A percentile compares a stretch with the other conserved stretches of the same genome.
phyloP scores from a whole-genome alignment of 1,284 basidiomycete genomes.

The Ceratobasidium sp. region DNA sequence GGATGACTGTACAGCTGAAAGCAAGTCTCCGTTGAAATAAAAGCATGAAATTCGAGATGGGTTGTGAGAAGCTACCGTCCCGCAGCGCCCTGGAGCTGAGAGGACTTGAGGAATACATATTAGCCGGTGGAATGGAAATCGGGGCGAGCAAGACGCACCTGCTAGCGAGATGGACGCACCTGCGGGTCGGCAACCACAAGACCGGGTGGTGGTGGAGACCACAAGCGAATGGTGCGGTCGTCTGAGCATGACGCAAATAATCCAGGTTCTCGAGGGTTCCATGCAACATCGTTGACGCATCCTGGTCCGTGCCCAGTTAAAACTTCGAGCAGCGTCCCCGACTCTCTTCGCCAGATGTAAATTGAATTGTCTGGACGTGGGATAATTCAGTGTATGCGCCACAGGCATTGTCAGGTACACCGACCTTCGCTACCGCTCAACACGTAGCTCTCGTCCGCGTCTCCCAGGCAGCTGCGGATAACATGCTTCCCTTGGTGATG shows the following conservation, averaged over 20 bases:
- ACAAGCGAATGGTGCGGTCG: conserved; percentile 82
- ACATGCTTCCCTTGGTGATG: conserved; percentile 83
- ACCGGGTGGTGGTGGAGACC: conserved; percentile 56
- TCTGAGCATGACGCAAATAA: conserved; percentile 96
- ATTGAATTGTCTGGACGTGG: conserved; percentile 75
- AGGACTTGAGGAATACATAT: not conserved
- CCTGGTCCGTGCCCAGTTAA: conserved; percentile 84
- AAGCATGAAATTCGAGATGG: conserved; percentile 17
- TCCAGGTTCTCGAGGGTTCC: conserved; percentile 86
- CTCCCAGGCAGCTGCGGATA: conserved; percentile 93
- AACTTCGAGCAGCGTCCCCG: conserved; percentile 80
- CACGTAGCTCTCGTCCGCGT: conserved; percentile 87
- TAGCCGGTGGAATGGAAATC: too few species aligned
- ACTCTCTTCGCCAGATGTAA: conserved; percentile 94
- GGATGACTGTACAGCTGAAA: conserved; percentile 1
- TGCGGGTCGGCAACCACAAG: conserved; percentile 7
- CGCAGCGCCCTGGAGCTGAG: conserved; percentile 2
- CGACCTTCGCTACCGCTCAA: conserved; percentile 94
- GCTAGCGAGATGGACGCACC: conserved; percentile 12
- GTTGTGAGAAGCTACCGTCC: not conserved
- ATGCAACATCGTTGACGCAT: conserved; percentile 93
- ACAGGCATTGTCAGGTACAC: conserved; percentile 43
- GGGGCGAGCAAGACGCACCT: not conserved
- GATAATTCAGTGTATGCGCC: conserved; percentile 23
- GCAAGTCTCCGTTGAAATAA: conserved; percentile 21